phyloP scores from a whole-genome alignment of 2,329 filamentous ascomycete genomes.

The Ceratocystis eucalypticola region DNA sequence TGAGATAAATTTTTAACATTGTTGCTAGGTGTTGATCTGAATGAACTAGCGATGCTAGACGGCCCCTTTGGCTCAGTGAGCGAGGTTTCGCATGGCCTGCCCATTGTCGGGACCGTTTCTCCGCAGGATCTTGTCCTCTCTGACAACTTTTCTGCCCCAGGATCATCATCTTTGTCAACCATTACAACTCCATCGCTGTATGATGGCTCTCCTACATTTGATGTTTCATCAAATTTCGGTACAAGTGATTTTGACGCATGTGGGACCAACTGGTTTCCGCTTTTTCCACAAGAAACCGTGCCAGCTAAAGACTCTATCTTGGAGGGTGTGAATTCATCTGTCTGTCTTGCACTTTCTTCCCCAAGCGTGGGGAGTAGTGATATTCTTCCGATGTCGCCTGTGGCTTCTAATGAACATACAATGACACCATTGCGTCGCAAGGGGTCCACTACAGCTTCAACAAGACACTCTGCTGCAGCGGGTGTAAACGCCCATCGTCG shows the following conservation, averaged over 20 bases:
- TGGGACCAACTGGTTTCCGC: constrained; percentile 53
- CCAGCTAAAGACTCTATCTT: constrained; percentile 21
- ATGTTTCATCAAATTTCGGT: constrained; percentile 61
- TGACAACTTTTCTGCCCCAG: constrained; percentile 62
- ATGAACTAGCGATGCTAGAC: constrained; percentile 45
- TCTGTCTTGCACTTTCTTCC: constrained; percentile 15
- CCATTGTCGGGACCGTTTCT: constrained; percentile 60
- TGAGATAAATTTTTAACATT: constrained; percentile 5
- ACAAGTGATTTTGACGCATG: constrained; percentile 41
- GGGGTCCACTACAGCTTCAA: constrained; percentile 9
- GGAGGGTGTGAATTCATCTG: constrained; percentile 14
- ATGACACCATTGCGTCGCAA: constrained; percentile 13
- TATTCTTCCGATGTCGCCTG: constrained; percentile 10
- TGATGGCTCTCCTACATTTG: constrained; percentile 57
- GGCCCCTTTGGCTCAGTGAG: constrained; percentile 32
- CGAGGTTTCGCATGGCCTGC: background rate
- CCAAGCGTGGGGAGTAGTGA: background rate
- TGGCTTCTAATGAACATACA: background rate
- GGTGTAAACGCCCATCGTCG: constrained; percentile 63
- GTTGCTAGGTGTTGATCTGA: constrained; percentile 41
- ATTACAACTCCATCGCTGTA: constrained; percentile 73
- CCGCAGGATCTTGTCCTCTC: constrained; percentile 67
- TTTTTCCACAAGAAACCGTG: constrained; percentile 45
- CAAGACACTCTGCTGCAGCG: constrained; percentile 53
- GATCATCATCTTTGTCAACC: constrained; percentile 68